Conservation (phyloP, 768 basidiomycete genomes). For the Cystofilobasidium bisporidii region DNA sequence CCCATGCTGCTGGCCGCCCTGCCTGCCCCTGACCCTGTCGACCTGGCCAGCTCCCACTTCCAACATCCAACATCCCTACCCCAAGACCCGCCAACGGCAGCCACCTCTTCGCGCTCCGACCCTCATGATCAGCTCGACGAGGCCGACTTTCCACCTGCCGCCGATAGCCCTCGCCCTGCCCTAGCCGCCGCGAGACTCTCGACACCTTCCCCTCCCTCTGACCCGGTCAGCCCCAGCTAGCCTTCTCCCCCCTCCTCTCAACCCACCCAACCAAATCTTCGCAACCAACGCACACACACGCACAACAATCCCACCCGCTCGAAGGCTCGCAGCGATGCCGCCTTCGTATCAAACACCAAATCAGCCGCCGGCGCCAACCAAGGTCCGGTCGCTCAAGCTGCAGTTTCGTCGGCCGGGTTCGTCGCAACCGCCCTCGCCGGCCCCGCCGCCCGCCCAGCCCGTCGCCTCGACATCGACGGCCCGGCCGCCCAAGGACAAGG, state of each 20-base stretch:
- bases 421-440: background rate
- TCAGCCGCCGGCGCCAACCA: background rate
- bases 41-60: background rate
- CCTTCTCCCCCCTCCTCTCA: background rate
- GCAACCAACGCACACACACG: background rate
- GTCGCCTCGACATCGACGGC: background rate
- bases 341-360: background rate
- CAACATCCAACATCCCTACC: background rate
- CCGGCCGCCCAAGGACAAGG: background rate
- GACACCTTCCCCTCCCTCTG: background rate
- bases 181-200: background rate
- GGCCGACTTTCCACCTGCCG: conserved; percentile 4
- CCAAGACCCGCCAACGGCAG: background rate
- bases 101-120: background rate
- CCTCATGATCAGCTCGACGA: conserved; percentile 1
- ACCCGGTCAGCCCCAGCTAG: background rate
- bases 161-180: conserved; percentile 3
- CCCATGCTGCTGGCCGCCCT: too few species aligned
- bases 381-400: conserved; percentile 4
- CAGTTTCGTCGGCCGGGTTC: background rate
- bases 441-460: background rate
- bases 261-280: background rate
- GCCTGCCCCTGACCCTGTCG: too few species aligned
- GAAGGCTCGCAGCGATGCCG: background rate
- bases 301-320: background rate